phyloP scores from a whole-genome alignment of 768 basidiomycete species.

The Ephemerocybe angulata region DNA sequence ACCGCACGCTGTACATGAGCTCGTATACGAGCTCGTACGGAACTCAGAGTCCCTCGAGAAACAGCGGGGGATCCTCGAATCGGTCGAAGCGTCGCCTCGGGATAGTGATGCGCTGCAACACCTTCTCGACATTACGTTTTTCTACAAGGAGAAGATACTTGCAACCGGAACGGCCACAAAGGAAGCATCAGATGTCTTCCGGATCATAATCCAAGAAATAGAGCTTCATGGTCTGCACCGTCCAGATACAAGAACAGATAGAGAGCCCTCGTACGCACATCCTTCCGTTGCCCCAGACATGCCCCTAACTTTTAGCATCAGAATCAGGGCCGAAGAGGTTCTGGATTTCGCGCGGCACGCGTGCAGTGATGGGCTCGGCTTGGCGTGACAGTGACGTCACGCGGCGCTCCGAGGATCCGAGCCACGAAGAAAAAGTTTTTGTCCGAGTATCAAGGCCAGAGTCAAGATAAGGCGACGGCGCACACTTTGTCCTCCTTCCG shows the following conservation, averaged over 20 bases:
- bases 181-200: conserved; percentile 55
- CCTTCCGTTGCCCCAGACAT: conserved; percentile 17
- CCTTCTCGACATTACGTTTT: conserved; percentile 42
- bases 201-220: conserved; percentile 54
- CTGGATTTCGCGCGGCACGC: conserved; percentile 55
- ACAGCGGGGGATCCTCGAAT: conserved; percentile 42
- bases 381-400: conserved; percentile 31
- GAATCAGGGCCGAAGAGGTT: conserved; percentile 44
- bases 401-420: conserved; percentile 37
- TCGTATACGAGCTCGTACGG: conserved; percentile 66
- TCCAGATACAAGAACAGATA: conserved; percentile 22
- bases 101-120: conserved; percentile 27
- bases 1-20: conserved; percentile 51
- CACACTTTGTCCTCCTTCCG: conserved; percentile 15
- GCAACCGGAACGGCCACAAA: conserved; percentile 31
- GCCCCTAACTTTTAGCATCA: conserved; percentile 26
- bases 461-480: conserved; percentile 4
- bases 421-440: conserved; percentile 45
- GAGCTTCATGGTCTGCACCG: conserved; percentile 58
- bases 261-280: conserved; percentile 46
- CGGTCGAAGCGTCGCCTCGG: conserved; percentile 31
- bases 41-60: conserved; percentile 47
- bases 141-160: conserved; percentile 52
- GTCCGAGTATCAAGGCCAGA: conserved; percentile 21
- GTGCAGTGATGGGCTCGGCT: conserved; percentile 49